Percentiles rank a stretch among this genome's conserved stretches.
phyloP scores from a whole-genome alignment of 768 basidiomycete genomes.

The Rhodotorula paludigena region DNA sequence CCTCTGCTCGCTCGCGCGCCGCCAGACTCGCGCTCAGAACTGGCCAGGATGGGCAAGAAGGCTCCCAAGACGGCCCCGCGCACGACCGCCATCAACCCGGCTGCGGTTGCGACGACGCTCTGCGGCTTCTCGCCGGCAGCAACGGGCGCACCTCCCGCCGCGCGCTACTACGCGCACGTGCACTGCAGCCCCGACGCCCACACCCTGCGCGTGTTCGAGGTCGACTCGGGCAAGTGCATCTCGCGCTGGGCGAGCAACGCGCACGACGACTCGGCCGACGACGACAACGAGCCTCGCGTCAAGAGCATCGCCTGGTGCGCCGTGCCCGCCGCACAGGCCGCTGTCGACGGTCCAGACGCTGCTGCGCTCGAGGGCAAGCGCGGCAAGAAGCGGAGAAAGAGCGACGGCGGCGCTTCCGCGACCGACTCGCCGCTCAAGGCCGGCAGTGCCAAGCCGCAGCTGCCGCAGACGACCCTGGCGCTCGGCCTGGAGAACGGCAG shows the following conservation, averaged over 20 bases:
- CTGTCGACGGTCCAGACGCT: not conserved
- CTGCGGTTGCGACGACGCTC: constrained; percentile 15
- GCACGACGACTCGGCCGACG: not conserved
- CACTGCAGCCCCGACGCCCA: constrained; percentile 33
- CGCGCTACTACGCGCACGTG: constrained; percentile 33
- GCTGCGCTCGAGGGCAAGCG: constrained; percentile 25
- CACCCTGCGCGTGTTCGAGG: constrained; percentile 31
- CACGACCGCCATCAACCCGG: constrained; percentile 35
- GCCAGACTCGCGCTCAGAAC: not conserved
- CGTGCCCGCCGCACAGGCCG: not conserved
- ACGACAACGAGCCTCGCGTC: constrained; percentile 25
- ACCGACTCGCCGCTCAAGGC: constrained; percentile 26
- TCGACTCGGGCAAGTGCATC: constrained; percentile 27
- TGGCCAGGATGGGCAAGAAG: constrained; percentile 33
- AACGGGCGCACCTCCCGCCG: not conserved
- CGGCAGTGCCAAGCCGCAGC: not conserved
- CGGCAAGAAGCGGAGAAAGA: constrained; percentile 40
- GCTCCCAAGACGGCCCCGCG: constrained; percentile 15
- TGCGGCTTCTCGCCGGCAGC: constrained; percentile 24
- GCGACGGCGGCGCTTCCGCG: constrained; percentile 21
- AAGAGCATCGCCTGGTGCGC: constrained; percentile 27
- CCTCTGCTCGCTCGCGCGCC: not conserved
- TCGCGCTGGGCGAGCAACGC: constrained; percentile 36
- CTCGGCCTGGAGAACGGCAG: constrained; percentile 36
- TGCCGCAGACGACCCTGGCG: constrained; percentile 21